Evolutionary conservation across 2,329 filamentous ascomycete species (phyloP), one percentile per base, ranked within the genome.

Genomic region (Teratosphaeria destructans): DNA sequence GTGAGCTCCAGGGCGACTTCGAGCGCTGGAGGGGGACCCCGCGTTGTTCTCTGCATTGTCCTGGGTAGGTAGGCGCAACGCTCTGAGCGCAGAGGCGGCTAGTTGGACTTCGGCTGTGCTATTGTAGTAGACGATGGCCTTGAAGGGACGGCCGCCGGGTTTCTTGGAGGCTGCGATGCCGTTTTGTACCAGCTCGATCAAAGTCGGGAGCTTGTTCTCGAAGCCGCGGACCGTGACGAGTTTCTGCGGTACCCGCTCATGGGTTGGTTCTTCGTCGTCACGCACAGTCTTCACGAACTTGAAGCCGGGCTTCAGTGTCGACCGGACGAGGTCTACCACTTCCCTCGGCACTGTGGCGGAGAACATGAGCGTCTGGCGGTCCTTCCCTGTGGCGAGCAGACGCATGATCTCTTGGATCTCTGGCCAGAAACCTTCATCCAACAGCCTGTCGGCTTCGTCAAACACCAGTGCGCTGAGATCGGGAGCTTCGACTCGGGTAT

Each of bases 41-140:
- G 63, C 59, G 55, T 61, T 65, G 66, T 54, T 55, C 32, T n/a
- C 57, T 55, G 39, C 34, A 55, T 7, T 64, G 49, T 39, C 26
- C 14, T 37, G 34, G 58, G 52, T 35, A 62, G 53, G 16, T 39
- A 56, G 85, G 75, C 35, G 35, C 43, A 29, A 29, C 23, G 78
- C 77, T 59, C 77, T 74, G 57, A 91, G 83, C 26, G 87, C 75
- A 16, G 81, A 77, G 23, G 80, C 76, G 26, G 84, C 84, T 55
- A 91, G 77, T 60, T 85, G 79, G 53, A 91, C 89, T 63, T 88
- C 81, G 27, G 83, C 82, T 0, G 88, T 95, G 26, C 88, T 90
- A 68, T 89, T 89, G 72, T 93, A 87, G 77, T 96, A 99, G 52
- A 96, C 78, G 61, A 99, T 95, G n/a, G 90, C 90, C 80, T 99